Evolutionary conservation across 257 asterid genomes (phyloP).

Genomic region (Capsicum pubescens): DNA sequence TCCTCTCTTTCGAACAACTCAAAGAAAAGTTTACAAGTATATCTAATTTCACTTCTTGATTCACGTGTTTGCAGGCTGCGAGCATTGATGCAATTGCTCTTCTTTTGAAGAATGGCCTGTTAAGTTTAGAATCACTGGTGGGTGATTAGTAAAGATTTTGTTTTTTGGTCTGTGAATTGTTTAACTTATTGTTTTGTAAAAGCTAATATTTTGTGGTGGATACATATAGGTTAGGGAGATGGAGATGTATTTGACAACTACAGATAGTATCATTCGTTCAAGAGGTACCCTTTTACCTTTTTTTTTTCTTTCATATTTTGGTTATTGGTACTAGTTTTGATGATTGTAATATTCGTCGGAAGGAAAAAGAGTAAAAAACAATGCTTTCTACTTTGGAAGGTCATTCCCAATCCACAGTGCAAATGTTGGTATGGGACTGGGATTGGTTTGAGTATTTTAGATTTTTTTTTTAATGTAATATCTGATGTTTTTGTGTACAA

Average conservation of each 20-base stretch:
- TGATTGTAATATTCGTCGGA: not conserved
- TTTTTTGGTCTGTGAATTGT: not conserved
- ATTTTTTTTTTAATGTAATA: not conserved
- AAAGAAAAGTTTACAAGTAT: not conserved
- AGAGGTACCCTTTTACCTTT: constrained; percentile 58
- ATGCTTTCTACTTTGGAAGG: not conserved
- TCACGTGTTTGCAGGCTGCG: constrained; percentile 55
- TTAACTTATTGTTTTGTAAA: not conserved
- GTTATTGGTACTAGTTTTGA: not conserved
- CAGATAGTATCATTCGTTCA: constrained; percentile 71
- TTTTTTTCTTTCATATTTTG: constrained; percentile 4
- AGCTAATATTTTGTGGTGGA: constrained; percentile 14
- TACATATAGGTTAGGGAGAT: constrained; percentile 74
- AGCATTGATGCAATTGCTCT: constrained; percentile 63
- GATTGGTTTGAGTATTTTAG: not conserved
- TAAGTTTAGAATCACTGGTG: constrained; percentile 75
- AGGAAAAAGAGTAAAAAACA: not conserved
- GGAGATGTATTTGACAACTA: constrained; percentile 93
- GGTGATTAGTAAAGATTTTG: constrained; percentile 18
- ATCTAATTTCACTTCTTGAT: not conserved
- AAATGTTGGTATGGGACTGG: not conserved
- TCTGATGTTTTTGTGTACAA: too few relatives aligned
- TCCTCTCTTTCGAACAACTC: not conserved
- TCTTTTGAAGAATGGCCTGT: constrained; percentile 61
- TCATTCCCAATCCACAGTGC: constrained; percentile 1